Percentiles rank a stretch among this genome's conserved stretches.
Evolutionary conservation across 352 stramenopile species (phyloP).

Genomic region (Phytophthora syringae): DNA sequence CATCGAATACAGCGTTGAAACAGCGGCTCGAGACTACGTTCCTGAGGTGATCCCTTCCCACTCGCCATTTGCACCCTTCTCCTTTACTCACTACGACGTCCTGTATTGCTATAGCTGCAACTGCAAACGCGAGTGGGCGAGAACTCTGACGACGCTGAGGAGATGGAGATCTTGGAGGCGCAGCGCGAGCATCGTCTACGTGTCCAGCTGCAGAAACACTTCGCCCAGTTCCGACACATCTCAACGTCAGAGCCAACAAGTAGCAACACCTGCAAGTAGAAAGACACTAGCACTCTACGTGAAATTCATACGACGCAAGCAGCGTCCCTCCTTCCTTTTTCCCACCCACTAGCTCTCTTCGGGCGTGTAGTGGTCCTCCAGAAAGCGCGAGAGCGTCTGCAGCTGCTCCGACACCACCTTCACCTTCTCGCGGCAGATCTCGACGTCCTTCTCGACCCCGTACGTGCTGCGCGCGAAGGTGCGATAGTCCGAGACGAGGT

Average conservation of each 20-base stretch:
- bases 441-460: conserved; percentile 82
- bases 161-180: conserved; percentile 36
- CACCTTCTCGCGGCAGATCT: conserved; percentile 80
- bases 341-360: conserved; percentile 69
- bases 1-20: conserved; percentile 41
- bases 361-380: conserved; percentile 75
- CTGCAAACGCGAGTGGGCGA: conserved; percentile 31
- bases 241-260: neutral
- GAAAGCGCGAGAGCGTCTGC: conserved; percentile 74
- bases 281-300: conserved; percentile 13
- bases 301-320: conserved; percentile 24
- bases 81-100: neutral
- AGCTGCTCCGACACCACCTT: conserved; percentile 82
- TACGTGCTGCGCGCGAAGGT: conserved; percentile 86
- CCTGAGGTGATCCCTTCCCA: conserved; percentile 28
- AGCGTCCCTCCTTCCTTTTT: conserved; percentile 7
- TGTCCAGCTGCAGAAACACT: conserved; percentile 63
- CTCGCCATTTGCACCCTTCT: neutral
- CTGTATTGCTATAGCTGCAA: conserved; percentile 18
- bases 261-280: conserved; percentile 9
- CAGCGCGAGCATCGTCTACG: conserved; percentile 48
- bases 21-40: conserved; percentile 47
- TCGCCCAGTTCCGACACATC: conserved; percentile 50
- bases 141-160: conserved; percentile 38
- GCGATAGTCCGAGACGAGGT: conserved; percentile 87